phyloP scores from a whole-genome alignment of 768 basidiomycete genomes.

The Amanita polypyramis region DNA sequence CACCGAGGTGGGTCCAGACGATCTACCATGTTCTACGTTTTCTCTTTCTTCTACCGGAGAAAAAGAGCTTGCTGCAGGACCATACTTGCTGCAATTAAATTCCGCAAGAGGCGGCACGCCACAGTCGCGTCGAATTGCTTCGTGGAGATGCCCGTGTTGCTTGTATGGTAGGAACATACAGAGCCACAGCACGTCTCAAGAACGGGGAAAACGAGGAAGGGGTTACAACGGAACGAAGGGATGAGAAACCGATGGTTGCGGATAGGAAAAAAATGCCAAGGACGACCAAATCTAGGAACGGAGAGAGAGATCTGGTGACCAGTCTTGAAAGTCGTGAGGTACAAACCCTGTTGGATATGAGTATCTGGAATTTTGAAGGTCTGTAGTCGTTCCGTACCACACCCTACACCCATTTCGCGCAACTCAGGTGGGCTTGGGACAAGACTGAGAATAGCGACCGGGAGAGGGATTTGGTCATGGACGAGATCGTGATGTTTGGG shows the following conservation, averaged over 20 bases:
- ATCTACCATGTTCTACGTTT: background rate
- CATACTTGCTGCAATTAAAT: background rate
- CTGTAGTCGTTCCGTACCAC: too few relatives aligned
- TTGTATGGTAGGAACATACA: too few relatives aligned
- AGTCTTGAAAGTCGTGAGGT: background rate
- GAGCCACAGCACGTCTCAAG: too few relatives aligned
- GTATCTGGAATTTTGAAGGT: too few relatives aligned
- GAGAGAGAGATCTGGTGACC: background rate
- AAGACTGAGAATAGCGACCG: too few relatives aligned
- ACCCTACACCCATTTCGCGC: too few relatives aligned
- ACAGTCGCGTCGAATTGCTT: background rate
- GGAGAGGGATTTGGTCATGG: too few relatives aligned
- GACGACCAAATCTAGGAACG: constrained; percentile 4
- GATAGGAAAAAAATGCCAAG: background rate
- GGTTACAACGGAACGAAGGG: background rate
- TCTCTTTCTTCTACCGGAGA: background rate
- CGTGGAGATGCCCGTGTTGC: too few relatives aligned
- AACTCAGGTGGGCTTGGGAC: too few relatives aligned
- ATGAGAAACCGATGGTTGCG: background rate
- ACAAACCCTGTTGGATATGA: too few relatives aligned
- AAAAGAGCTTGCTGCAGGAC: background rate
- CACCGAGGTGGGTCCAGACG: background rate
- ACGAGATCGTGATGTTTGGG: background rate
- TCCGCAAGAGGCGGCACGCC: background rate
- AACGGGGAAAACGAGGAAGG: background rate